Base-by-base conservation (phyloP, 371 early-diverging fungal species). In the Rhizopus sp. region DNA sequence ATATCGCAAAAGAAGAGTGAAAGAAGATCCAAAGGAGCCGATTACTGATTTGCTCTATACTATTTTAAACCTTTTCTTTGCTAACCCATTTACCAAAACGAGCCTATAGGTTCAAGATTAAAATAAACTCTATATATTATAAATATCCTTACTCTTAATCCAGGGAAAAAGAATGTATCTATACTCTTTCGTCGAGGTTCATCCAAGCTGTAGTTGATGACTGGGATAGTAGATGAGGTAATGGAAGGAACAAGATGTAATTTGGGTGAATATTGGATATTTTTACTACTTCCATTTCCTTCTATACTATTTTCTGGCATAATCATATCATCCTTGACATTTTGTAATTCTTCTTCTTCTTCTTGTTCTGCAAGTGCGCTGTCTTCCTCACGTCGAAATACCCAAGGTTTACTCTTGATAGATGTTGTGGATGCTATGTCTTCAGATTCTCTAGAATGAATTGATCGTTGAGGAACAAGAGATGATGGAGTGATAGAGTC, bases 1-100 rank as follows among this genome's bases (percentile, higher is more conserved):
- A 66, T 69, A 15, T 70, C 75, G 6, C 62, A 72, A 30, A 78
- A 78, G 41, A 78, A 78, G 34, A 57, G 49, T 7, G 65, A 67
- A 35, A 57, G 77, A 67, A 57, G 68, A 51, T 71, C 63, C 13
- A 73, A 70, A 55, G 64, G 71, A 37, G 41, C 15, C 6, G 69
- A 72, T 46, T 65, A 60, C 39, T 72, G 39, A 60, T 7, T 41
- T 52, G 34, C 29, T 44, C 39, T 40, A 30, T 16, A 38, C 34
- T 12, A 29, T 45, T 13, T n/a, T 16, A n/a, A 12, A 29, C 13
- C 12, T 57, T 41, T 35, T 38, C 47, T 57, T 54, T 53, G 45
- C 42, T 44, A 6, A 64, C 53, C 64, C 59, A 59, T 55, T 59
- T 64, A 13, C 56, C 60, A 37, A 64, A 39, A 29, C 56, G 53